Evolutionary conservation across 345 rosid species (phyloP).

Genomic region (Melaleuca quinquenervia): DNA sequence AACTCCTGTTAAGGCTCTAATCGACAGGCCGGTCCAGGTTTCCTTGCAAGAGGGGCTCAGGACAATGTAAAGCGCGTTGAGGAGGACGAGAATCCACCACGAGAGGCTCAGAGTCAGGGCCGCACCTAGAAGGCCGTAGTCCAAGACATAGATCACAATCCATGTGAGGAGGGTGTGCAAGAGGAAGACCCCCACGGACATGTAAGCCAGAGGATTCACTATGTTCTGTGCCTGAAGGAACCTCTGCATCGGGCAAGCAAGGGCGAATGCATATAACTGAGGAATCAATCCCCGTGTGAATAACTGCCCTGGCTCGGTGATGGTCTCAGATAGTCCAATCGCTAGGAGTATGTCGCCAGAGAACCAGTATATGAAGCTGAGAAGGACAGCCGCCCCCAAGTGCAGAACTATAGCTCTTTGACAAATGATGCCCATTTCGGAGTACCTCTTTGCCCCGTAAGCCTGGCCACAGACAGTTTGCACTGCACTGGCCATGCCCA

Average conservation of each 20-base stretch:
- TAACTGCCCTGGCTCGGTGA: slow-evolving; percentile 55
- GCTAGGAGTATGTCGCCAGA: slow-evolving; percentile 43
- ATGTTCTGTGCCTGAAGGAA: slow-evolving; percentile 95
- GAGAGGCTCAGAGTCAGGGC: slow-evolving; percentile 58
- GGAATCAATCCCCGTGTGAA: slow-evolving; percentile 74
- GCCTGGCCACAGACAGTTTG: slow-evolving; percentile 97
- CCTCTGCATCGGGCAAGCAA: slow-evolving; percentile 81
- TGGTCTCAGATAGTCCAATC: slow-evolving; percentile 48
- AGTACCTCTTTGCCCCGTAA: slow-evolving; percentile 65
- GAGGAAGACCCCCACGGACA: slow-evolving; percentile 63
- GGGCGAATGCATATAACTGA: slow-evolving; percentile 75
- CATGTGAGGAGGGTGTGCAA: slow-evolving; percentile 63
- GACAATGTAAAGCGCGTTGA: slow-evolving; percentile 44
- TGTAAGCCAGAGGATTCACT: slow-evolving; percentile 78
- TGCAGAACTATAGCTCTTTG: slow-evolving; percentile 80
- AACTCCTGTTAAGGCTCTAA: slow-evolving; percentile 46
- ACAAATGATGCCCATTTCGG: slow-evolving; percentile 78
- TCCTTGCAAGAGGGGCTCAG: slow-evolving; percentile 62
- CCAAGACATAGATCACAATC: slow-evolving; percentile 39
- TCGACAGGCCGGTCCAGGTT: slow-evolving; percentile 76
- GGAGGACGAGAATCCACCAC: slow-evolving; percentile 62
- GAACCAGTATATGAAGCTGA: slow-evolving; percentile 62
- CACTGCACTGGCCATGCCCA: slow-evolving; percentile 98
- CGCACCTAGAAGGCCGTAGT: slow-evolving; percentile 62
- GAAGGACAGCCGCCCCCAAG: slow-evolving; percentile 54